Evolutionary conservation across 768 basidiomycete species (phyloP).

Genomic region (Boletus reticuloceps): DNA sequence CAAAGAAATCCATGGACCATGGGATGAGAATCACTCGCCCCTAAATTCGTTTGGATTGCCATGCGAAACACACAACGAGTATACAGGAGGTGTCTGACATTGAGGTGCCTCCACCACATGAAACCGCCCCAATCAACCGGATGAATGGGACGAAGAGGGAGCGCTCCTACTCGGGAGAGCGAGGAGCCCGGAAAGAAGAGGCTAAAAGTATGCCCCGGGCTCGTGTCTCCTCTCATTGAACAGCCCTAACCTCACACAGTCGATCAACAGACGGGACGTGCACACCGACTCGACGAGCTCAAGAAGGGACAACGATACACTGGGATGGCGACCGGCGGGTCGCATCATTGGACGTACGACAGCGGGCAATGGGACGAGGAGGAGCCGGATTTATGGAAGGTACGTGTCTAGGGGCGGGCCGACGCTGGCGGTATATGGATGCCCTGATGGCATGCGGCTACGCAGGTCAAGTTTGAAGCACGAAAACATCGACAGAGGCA

Average conservation of each 20-base stretch:
- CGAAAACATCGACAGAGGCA: constrained; percentile 1
- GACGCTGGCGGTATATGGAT: background rate
- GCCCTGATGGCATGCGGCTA: background rate
- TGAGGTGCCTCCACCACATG: background rate
- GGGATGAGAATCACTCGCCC: no score
- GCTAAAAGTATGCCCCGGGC: background rate
- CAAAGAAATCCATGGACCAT: no score
- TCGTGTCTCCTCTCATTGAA: background rate
- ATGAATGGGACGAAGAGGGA: background rate
- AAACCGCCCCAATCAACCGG: background rate
- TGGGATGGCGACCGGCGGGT: background rate
- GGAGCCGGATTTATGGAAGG: constrained; percentile 9
- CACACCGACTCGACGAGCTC: background rate
- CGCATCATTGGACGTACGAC: constrained; percentile 3
- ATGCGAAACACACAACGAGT: background rate
- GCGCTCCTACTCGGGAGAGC: background rate
- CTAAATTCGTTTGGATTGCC: background rate
- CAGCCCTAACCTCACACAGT: background rate
- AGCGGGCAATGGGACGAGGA: constrained; percentile 11
- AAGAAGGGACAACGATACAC: background rate
- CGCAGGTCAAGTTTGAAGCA: background rate
- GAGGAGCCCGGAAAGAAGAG: background rate
- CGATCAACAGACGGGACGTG: background rate
- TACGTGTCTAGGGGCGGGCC: background rate
- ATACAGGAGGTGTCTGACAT: no score